Evolutionary conservation across 2,329 filamentous ascomycete species (phyloP).

Genomic region (Alternaria sp.): DNA sequence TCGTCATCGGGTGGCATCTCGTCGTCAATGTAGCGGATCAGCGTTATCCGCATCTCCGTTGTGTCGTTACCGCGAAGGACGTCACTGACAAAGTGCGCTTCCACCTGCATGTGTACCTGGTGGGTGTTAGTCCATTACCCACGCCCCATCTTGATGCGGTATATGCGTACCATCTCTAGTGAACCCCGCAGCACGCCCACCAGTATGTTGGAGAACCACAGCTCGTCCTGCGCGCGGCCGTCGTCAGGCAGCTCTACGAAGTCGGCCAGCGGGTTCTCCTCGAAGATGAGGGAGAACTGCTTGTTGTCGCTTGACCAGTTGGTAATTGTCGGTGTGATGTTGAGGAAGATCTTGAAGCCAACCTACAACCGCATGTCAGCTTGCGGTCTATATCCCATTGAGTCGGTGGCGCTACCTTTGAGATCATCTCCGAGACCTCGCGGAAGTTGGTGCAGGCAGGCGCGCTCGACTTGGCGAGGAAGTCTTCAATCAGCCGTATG

Average conservation of each 20-base stretch:
- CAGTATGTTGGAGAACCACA: conserved; percentile 98
- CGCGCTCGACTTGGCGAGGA: conserved; percentile 91
- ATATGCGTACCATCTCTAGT: conserved; percentile 80
- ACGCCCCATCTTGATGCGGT: neutral
- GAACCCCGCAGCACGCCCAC: conserved; percentile 91
- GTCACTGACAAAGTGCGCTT: conserved; percentile 95
- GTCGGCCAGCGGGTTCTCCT: conserved; percentile 95
- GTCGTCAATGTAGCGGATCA: conserved; percentile 95
- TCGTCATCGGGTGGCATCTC: conserved; percentile 97
- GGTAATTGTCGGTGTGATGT: conserved; percentile 89
- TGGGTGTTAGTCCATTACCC: conserved; percentile 6
- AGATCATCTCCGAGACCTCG: conserved; percentile 96
- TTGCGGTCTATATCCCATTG: neutral
- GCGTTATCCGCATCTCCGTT: conserved; percentile 93
- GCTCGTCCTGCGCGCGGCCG: conserved; percentile 90
- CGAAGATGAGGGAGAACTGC: conserved; percentile 93
- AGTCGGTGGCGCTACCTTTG: conserved; percentile 66
- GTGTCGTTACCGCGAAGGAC: conserved; percentile 91
- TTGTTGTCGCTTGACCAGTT: conserved; percentile 98
- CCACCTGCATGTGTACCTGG: conserved; percentile 93
- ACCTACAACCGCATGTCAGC: conserved; percentile 63
- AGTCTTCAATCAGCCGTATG: conserved; percentile 93
- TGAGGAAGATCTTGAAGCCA: conserved; percentile 98
- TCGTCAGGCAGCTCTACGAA: conserved; percentile 98
- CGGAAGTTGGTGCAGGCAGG: conserved; percentile 90